Evolutionary conservation across 495 filamentous ascomycete genomes (phyloP), one percentile per base, ranked within the genome.

Genomic region (Tuber microsphaerosporum): DNA sequence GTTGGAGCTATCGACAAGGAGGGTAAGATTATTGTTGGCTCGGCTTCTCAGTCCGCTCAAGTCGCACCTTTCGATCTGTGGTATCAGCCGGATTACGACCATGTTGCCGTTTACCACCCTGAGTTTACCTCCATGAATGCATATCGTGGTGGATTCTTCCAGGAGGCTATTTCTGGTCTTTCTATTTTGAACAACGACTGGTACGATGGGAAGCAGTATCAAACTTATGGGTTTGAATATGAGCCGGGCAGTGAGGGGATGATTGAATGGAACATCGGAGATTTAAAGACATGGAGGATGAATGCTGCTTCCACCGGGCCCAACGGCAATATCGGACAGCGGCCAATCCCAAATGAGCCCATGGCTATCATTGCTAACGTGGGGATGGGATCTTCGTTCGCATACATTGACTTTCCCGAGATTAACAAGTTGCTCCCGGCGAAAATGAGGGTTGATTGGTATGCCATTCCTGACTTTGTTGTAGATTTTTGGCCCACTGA

Each of bases 141-240:
- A 12, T 93, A 92, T 80, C 87, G 87, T 71, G 92, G 92, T 65
- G 91, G 91, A 9, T 85, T 86, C 20, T 92, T 87, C 81, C 92
- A 94, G 82, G 88, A 94, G 85, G 91, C 91, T 48, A 86, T 92
- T 76, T 93, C 91, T 7, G 89, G 87, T 7, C 77, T 93, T 2
- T 89, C 88, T 31, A 90, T 89, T 83, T 85, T 94, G 44, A 93
- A 94, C 83, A 89, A 91, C 74, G 84, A 89, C 70, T 94, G 92
- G 92, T 94, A 93, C 83, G 88, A 93, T 82, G 91, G 90, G 31
- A 89, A 90, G n/a, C 85, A 85, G 69, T 94, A 92, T 81, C 91
- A 93, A 77, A 88, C 84, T 2, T 94, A 90, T 84, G 88, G 88
- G n/a, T 91, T 92, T 75, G 91, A 94, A 75, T 94, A 94, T 84